These are phyloP conservation scores for Russula abietina DNA, from an alignment of 768 basidiomycete species.

Conservation along the genomic window DNA sequence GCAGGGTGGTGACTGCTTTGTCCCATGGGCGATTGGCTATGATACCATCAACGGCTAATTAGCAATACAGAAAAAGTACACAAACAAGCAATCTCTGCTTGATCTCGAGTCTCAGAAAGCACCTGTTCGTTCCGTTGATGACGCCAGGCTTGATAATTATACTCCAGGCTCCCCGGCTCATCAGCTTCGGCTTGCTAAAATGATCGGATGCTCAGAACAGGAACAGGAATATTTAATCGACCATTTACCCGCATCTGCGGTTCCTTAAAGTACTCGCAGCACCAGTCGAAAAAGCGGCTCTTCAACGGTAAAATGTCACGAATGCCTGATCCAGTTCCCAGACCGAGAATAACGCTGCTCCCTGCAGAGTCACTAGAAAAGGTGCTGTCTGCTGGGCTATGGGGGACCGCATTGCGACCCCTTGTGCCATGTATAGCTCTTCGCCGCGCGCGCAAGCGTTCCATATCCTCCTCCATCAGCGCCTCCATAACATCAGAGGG, in stretches of 20 bases:
- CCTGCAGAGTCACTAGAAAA: slow-evolving; percentile 70
- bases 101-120: slow-evolving; percentile 57
- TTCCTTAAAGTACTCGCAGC: slow-evolving; percentile 94
- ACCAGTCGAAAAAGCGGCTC: slow-evolving; percentile 93
- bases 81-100: slow-evolving; percentile 72
- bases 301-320: slow-evolving; percentile 84
- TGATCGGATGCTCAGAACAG: slow-evolving; percentile 17
- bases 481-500: slow-evolving; percentile 82
- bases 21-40: slow-evolving; percentile 68
- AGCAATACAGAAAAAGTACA: slow-evolving; percentile 13
- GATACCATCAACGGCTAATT: slow-evolving; percentile 12
- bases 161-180: slow-evolving; percentile 89
- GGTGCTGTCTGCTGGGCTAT: slow-evolving; percentile 69
- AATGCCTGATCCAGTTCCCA: slow-evolving; percentile 76
- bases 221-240: not conserved
- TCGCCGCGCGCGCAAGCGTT: slow-evolving; percentile 71
- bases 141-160: slow-evolving; percentile 94
- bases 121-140: slow-evolving; percentile 85
- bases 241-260: slow-evolving; percentile 91
- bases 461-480: slow-evolving; percentile 92
- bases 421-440: slow-evolving; percentile 38
- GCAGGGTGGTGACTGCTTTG: slow-evolving; percentile 58
- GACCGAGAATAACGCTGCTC: slow-evolving; percentile 63
- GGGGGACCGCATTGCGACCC: slow-evolving; percentile 36
- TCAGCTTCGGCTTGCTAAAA: slow-evolving; percentile 86